Evolutionary conservation across 2,329 filamentous ascomycete genomes (phyloP), one percentile per base, ranked within the genome.

Genomic region (Coleophoma crateriformis): DNA sequence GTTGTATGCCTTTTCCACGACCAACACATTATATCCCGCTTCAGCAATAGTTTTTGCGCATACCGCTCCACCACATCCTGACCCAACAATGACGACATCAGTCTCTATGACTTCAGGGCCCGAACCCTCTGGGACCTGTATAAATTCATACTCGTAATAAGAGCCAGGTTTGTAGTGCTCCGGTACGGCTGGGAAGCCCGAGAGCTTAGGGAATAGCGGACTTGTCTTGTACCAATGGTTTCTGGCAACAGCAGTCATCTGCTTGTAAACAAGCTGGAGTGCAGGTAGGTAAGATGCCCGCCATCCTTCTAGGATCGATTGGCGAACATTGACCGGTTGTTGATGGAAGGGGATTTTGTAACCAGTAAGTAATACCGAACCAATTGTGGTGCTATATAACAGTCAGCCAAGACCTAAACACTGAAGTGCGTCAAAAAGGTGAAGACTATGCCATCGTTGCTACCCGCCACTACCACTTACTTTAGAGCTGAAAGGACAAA

Each of bases 51-150:
- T 85, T 67, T 91, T 91, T 20, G 91, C 90, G 34, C 78, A 81
- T 0, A 96, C 90, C 10, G 78, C 88, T 38, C 88, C 90, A 54
- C 91, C 91, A 59, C 88, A 95, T 27, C 91, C 91, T 35, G 88
- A 94, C 2, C 91, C 91, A 17, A 96, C 77, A 50, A 96, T 83
- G 38, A 95, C 81, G 1, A 95, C 82, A 65, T 96, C 92, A 0
- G 87, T 85, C 48, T 90, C 81, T 37, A 95, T 70, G 3, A 76
- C 74, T 54, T 84, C 81, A 0, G 80, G 72, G 6, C 62, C 64
- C 2, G 61, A 47, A 2, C 53, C 34, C 4, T 49, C 41, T 8
- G 48, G 34, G 19, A 66, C 63, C 47, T 64, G 62, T 19, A 59
- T 38, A 27, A 68, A 67, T 2, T 59, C 47, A 46, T 62, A 66